Conservation (phyloP, 306 rosid species). For the Astragalus membranaceus region DNA sequence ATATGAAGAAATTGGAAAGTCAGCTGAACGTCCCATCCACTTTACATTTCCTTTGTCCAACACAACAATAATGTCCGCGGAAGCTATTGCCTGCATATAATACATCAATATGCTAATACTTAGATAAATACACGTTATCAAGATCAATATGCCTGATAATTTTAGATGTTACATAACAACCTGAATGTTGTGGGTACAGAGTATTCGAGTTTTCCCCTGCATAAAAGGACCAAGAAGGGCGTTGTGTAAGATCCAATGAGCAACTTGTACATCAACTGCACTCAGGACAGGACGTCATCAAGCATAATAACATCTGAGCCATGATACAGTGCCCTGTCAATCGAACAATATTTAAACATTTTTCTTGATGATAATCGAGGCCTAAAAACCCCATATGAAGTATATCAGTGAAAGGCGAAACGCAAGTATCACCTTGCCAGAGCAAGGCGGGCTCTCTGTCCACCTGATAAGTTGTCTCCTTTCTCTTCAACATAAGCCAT, state of each 20-base stretch:
- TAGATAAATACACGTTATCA: not conserved
- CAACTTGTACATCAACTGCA: slow-evolving; percentile 89
- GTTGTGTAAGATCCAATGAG: slow-evolving; percentile 65
- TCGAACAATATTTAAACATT: slow-evolving; percentile 14
- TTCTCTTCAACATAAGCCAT: slow-evolving; percentile 88
- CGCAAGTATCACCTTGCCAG: slow-evolving; percentile 66
- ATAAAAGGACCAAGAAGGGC: slow-evolving; percentile 74
- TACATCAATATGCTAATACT: slow-evolving; percentile 7
- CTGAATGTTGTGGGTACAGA: slow-evolving; percentile 84
- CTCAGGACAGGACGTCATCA: slow-evolving; percentile 89
- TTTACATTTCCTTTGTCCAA: slow-evolving; percentile 80
- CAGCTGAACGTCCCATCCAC: slow-evolving; percentile 66
- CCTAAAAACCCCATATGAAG: not conserved
- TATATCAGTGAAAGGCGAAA: not conserved
- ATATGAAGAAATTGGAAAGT: slow-evolving; percentile 51
- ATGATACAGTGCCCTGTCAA: slow-evolving; percentile 75
- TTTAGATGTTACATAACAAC: slow-evolving; percentile 30
- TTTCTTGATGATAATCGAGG: slow-evolving; percentile 9
- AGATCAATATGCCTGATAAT: not conserved
- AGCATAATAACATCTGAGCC: slow-evolving; percentile 78
- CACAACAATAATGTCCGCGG: slow-evolving; percentile 64
- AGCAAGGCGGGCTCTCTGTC: slow-evolving; percentile 96
- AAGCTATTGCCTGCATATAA: slow-evolving; percentile 66
- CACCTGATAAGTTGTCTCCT: slow-evolving; percentile 88
- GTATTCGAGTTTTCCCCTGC: slow-evolving; percentile 60